These are phyloP conservation scores for Diaporthe amygdali DNA, from an alignment of 2,329 filamentous ascomycete species.

Conservation along the genomic window DNA sequence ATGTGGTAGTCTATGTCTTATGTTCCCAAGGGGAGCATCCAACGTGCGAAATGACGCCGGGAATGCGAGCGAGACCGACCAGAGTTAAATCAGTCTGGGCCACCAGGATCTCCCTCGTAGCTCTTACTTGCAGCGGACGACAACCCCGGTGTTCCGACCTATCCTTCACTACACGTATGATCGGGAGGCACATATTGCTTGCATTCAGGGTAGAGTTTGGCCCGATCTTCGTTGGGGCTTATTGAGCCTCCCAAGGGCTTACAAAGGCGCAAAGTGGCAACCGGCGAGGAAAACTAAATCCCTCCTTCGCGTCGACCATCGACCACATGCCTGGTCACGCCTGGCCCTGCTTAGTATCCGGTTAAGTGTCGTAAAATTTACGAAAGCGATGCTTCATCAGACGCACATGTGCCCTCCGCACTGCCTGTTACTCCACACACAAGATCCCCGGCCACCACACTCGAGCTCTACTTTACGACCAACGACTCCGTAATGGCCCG, in stretches of 20 bases:
- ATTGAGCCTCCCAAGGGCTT: slow-evolving; percentile 11
- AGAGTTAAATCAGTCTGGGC: neutral
- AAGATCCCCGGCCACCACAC: neutral
- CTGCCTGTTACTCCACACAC: neutral
- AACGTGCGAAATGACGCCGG: neutral
- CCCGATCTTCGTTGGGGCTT: neutral
- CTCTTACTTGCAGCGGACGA: neutral
- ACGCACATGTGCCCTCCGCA: neutral
- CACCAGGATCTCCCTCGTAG: neutral
- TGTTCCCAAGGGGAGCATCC: neutral
- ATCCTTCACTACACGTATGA: neutral
- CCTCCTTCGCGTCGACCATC: neutral
- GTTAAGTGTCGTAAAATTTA: neutral
- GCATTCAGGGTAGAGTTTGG: neutral
- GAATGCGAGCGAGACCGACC: neutral
- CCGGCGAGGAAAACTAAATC: neutral
- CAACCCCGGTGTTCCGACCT: neutral
- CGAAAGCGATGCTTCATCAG: neutral
- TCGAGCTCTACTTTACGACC: neutral
- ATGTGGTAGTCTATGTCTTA: neutral
- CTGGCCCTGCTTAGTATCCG: neutral
- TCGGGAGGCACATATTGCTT: neutral
- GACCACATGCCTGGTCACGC: too few relatives aligned
- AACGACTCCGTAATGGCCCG: neutral
- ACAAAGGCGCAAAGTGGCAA: neutral